Conservation (phyloP, 2,329 filamentous ascomycete species). For the Lasiodiplodia theobromae region DNA sequence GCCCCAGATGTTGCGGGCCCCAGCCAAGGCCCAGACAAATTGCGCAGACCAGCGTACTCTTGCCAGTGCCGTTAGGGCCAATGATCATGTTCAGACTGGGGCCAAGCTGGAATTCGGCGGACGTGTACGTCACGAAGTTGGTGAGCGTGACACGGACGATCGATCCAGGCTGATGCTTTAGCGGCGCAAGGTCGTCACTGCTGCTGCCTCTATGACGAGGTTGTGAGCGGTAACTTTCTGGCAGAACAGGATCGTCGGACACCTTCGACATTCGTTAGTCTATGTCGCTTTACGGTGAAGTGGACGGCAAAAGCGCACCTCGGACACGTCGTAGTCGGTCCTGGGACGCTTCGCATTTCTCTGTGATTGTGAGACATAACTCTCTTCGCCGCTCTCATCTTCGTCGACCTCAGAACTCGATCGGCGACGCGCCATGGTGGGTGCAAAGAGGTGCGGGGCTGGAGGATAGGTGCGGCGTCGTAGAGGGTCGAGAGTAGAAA, state of each 20-base stretch:
- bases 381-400: constrained; percentile 16
- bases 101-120: constrained; percentile 88
- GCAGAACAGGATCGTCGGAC: constrained; percentile 22
- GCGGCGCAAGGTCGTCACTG: constrained; percentile 34
- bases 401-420: constrained; percentile 22
- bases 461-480: background rate
- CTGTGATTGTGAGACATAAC: constrained; percentile 2
- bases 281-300: background rate
- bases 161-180: constrained; percentile 69
- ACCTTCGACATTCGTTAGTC: constrained; percentile 10
- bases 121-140: constrained; percentile 95
- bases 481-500: background rate
- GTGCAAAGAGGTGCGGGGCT: background rate
- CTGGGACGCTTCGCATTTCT: constrained; percentile 19
- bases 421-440: constrained; percentile 20
- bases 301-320: background rate
- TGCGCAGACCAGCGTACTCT: constrained; percentile 95
- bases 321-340: constrained; percentile 13
- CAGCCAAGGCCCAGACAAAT: constrained; percentile 93
- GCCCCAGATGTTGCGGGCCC: constrained; percentile 78
- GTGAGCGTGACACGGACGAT: constrained; percentile 85
- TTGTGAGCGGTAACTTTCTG: constrained; percentile 28
- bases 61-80: constrained; percentile 97
- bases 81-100: constrained; percentile 98
- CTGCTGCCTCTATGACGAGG: constrained; percentile 30